Evolutionary conservation across 192 early-diverging fungal genomes (phyloP), one percentile per base, ranked within the genome.

Genomic region (Endogone sp.): DNA sequence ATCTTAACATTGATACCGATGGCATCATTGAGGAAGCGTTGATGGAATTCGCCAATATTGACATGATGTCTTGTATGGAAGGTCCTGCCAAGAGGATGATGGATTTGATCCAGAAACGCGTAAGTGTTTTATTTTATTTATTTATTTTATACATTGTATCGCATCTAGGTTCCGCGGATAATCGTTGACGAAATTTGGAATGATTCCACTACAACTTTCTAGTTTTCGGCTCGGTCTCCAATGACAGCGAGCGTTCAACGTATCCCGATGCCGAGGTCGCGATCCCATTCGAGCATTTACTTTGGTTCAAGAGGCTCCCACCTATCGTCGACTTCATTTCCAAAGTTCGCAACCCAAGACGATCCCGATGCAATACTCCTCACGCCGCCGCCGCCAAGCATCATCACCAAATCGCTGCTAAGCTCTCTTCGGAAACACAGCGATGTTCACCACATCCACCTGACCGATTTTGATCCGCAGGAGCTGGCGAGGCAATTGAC

Each of bases 401-500:
- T 60, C 59, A 60, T 60, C 23, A 70, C 62, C 10, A 60, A 63
- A 54, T 69, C 67, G 9, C 62, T 70, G 44, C 54, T 67, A 16
- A 75, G 69, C 28, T 29, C 31, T 2, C 44, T 75, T 4, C 68
- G 68, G 4, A 68, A 44, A 10, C 62, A 69, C 22, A 70, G 60
- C 31, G 32, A 44, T n/a, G 78, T 86, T 31, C 64, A 85, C 73
- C 69, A 75, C 44, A 63, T 76, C 63, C 61, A 75, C 55, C 63
- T 75, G 3, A 75, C 87, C 26, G 90, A 95, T 26, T 68, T 95
- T 28, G 89, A 90, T 55, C 86, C 93, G 2, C 32, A 86, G 6
- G 93, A 95, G 76, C 81, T 95, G 1, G 94, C 94, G 2, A 84
- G 93, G 63, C 94, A 95, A 76, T 71, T 95, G 29, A 95, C 94